Evolutionary conservation across 352 stramenopile species (phyloP).

Genomic region (Globisporangium cystogenes): DNA sequence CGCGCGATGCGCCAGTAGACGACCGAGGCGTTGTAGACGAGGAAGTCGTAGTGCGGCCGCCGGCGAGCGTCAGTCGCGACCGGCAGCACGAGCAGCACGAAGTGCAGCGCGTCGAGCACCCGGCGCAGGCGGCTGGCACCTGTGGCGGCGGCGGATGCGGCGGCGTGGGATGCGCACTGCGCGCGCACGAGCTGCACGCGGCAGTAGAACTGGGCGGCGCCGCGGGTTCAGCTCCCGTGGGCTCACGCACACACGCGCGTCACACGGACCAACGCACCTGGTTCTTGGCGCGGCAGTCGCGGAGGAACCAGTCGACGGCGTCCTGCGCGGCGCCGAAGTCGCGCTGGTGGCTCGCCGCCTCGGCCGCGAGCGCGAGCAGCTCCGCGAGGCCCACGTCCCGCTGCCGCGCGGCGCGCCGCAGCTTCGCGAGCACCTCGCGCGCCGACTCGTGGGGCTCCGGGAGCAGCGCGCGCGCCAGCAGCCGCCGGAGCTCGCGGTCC

Average conservation of each 20-base stretch:
- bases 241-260: no score
- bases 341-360: conserved; percentile 54
- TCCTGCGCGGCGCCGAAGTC: conserved; percentile 57
- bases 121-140: conserved; percentile 35
- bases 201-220: conserved; percentile 72
- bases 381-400: conserved; percentile 50
- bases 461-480: conserved; percentile 36
- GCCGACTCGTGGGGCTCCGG: conserved; percentile 33
- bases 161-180: conserved; percentile 44
- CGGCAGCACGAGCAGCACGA: conserved; percentile 65
- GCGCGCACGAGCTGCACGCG: conserved; percentile 79
- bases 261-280: no score
- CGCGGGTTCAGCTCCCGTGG: background rate
- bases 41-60: conserved; percentile 80
- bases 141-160: conserved; percentile 24
- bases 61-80: conserved; percentile 58
- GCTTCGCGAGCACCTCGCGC: conserved; percentile 28
- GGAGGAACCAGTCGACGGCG: conserved; percentile 69
- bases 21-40: conserved; percentile 90
- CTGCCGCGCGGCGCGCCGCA: conserved; percentile 28
- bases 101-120: conserved; percentile 71
- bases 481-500: conserved; percentile 41
- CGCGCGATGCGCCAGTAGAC: conserved; percentile 83
- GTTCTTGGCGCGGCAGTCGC: conserved; percentile 54
- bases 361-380: conserved; percentile 69